These are phyloP conservation scores for Klebsormidium nitens DNA, from an alignment of 139 green algal species.

Conservation along the genomic window DNA sequence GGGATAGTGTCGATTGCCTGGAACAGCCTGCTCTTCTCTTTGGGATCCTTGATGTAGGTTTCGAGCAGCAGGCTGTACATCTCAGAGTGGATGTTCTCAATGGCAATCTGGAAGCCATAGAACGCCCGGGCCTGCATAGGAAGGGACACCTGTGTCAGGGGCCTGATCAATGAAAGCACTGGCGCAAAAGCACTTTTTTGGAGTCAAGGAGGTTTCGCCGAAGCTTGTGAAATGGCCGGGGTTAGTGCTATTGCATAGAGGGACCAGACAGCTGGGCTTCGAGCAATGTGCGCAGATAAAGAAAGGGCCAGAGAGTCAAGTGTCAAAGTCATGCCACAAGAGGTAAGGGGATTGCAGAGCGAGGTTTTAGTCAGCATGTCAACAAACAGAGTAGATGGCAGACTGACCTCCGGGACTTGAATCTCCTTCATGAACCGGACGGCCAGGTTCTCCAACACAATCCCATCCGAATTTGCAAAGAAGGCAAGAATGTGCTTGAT, in stretches of 20 bases:
- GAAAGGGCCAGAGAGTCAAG: not conserved
- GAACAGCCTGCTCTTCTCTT: slow-evolving; percentile 71
- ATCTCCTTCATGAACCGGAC: slow-evolving; percentile 92
- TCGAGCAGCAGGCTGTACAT: slow-evolving; percentile 99
- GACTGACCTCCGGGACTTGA: slow-evolving; percentile 80
- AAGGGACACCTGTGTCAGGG: not conserved
- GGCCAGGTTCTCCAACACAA: slow-evolving; percentile 96
- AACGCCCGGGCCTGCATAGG: slow-evolving; percentile 78
- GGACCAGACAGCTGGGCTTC: no score
- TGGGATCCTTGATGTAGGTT: slow-evolving; percentile 89
- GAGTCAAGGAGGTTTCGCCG: no score
- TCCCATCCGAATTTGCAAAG: slow-evolving; percentile 94
- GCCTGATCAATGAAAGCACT: no score
- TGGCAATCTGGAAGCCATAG: slow-evolving; percentile 99
- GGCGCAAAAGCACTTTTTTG: no score
- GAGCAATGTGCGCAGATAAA: no score
- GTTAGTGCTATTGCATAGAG: no score
- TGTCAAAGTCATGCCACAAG: not conserved
- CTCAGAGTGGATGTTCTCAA: slow-evolving; percentile 99
- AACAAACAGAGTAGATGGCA: not conserved
- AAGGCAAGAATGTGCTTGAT: slow-evolving; percentile 96
- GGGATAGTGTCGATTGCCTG: slow-evolving; percentile 89
- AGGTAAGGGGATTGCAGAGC: no score
- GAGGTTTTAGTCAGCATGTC: not conserved
- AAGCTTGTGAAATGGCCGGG: no score